These are phyloP conservation scores for Phenoliferia sp. DNA, from an alignment of 1,284 basidiomycete genomes.

Conservation along the genomic window DNA sequence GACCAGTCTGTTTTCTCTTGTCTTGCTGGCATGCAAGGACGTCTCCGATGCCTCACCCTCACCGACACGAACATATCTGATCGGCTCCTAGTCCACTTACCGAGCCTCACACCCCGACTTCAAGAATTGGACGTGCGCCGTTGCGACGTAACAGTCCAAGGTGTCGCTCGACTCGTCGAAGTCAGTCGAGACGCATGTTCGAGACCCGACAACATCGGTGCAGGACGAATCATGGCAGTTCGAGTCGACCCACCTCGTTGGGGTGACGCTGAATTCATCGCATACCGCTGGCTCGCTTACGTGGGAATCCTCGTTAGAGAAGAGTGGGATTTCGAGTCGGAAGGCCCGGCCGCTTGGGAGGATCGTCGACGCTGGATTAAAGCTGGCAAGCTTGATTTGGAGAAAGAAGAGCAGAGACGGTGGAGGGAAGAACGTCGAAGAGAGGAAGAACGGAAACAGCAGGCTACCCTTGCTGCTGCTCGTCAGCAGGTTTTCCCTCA, in stretches of 20 bases:
- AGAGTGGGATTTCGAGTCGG: constrained; percentile 17
- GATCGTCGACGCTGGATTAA: not conserved
- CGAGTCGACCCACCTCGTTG: constrained; percentile 6
- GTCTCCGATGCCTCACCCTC: constrained; percentile 14
- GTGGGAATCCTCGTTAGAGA: constrained; percentile 16
- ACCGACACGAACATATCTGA: constrained; percentile 14
- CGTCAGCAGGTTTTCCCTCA: not conserved
- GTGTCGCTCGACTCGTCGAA: constrained; percentile 29
- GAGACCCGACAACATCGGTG: not conserved
- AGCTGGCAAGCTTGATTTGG: not conserved
- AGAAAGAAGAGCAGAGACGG: not conserved
- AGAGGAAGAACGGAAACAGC: not conserved
- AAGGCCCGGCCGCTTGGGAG: not conserved
- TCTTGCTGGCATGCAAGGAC: constrained; percentile 10
- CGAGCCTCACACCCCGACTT: constrained; percentile 13
- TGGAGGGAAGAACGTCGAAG: not conserved
- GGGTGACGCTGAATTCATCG: not conserved
- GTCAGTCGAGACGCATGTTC: constrained; percentile 5
- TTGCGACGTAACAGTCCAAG: constrained; percentile 11
- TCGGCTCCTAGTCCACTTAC: constrained; percentile 15
- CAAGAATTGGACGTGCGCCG: constrained; percentile 15
- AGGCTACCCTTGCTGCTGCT: not conserved
- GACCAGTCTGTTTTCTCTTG: constrained; percentile 14
- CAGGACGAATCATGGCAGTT: constrained; percentile 9
- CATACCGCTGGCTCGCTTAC: constrained; percentile 26